These are phyloP conservation scores for Leptodontidium sp. DNA, from an alignment of 2,329 filamentous ascomycete species.

Conservation along the genomic window DNA sequence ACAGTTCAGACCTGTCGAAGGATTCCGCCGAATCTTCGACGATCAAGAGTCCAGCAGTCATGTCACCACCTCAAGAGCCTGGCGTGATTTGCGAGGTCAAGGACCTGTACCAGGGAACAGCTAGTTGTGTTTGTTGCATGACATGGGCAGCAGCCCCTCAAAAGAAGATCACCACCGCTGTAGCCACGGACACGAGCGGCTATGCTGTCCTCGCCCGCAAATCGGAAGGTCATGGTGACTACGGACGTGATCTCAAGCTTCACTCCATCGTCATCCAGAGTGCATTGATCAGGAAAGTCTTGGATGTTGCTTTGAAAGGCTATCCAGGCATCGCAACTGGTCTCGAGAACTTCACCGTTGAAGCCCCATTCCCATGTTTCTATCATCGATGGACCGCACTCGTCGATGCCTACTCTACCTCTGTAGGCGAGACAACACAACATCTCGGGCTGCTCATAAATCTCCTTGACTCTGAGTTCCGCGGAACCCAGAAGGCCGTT, in stretches of 20 bases:
- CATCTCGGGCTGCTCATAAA: slow-evolving; percentile 47
- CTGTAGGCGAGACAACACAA: slow-evolving; percentile 37
- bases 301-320: slow-evolving; percentile 45
- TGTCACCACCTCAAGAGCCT: slow-evolving; percentile 7
- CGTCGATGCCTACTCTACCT: slow-evolving; percentile 35
- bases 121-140: slow-evolving; percentile 26
- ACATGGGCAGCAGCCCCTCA: slow-evolving; percentile 22
- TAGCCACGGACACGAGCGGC: slow-evolving; percentile 20
- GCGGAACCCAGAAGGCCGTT: slow-evolving; percentile 32
- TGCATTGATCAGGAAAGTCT: slow-evolving; percentile 44
- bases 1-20: background rate
- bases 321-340: slow-evolving; percentile 46
- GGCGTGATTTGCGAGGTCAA: slow-evolving; percentile 22
- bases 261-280: slow-evolving; percentile 49
- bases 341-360: slow-evolving; percentile 46
- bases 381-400: slow-evolving; percentile 48
- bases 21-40: background rate
- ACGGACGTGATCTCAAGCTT: slow-evolving; percentile 46
- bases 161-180: slow-evolving; percentile 20
- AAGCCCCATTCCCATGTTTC: slow-evolving; percentile 48
- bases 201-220: slow-evolving; percentile 25
- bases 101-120: slow-evolving; percentile 19
- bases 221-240: slow-evolving; percentile 27
- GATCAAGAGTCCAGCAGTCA: background rate
- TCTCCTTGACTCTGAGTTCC: slow-evolving; percentile 44